Conservation (phyloP, 2,329 filamentous ascomycete species). For the Endothia cerciana region DNA sequence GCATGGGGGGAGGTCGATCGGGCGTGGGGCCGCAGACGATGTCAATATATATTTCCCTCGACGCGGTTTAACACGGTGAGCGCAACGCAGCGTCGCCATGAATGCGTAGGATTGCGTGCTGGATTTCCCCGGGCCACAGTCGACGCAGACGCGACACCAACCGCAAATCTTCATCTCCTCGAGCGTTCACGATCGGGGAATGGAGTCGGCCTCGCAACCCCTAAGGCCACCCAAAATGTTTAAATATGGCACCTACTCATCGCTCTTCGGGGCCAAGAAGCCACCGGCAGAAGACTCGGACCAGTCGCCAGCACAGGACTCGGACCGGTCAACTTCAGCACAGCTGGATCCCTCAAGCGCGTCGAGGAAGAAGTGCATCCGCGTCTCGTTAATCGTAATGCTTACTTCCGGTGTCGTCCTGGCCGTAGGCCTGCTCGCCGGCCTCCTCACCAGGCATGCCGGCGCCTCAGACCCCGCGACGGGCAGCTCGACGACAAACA, state of each 20-base stretch:
- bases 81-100: constrained; percentile 23
- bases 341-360: constrained; percentile 1
- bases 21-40: constrained; percentile 7
- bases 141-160: not conserved
- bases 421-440: constrained; percentile 24
- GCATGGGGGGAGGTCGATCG: not conserved
- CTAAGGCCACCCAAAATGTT: constrained; percentile 13
- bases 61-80: not conserved
- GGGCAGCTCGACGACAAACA: constrained; percentile 10
- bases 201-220: constrained; percentile 11
- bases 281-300: not conserved
- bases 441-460: constrained; percentile 23
- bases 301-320: not conserved
- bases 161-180: not conserved
- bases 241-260: constrained; percentile 19
- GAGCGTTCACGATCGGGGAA: not conserved
- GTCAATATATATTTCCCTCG: constrained; percentile 9
- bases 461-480: not conserved
- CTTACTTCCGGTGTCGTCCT: constrained; percentile 15
- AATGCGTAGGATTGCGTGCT: constrained; percentile 28
- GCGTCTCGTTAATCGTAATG: constrained; percentile 24
- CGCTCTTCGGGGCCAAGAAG: constrained; percentile 10
- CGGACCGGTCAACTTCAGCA: constrained; percentile 4
- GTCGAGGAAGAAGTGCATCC: constrained; percentile 18
- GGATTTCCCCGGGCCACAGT: not conserved